Evolutionary conservation across 257 asterid genomes (phyloP), one percentile per base, ranked within the genome.

Genomic region (Prunella vulgaris): DNA sequence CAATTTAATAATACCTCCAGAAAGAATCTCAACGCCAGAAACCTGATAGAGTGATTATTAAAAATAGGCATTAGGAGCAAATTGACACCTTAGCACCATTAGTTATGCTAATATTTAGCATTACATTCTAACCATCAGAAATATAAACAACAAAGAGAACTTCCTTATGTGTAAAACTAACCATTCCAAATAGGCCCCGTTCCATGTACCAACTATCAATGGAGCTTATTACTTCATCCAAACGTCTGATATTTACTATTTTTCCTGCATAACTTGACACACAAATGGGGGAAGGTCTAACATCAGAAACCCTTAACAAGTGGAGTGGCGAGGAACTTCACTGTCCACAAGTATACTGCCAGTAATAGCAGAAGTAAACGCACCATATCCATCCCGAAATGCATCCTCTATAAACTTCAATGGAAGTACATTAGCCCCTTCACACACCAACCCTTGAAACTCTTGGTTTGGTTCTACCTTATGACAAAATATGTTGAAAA

Each of bases 381-480:
- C 83, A 91, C 99, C 97, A 73, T 86, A 80, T 87, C 93, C 97
- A 87, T 84, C 97, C 54, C 90, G 96, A 81, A 94, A 94, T 72
- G 97, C 84, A 86, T 94, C 97, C 79, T 94, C 96, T 42, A 94
- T 48, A 54, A 94, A 91, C 84, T 85, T 91, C 8, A 93, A 59
- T 18, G 99, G 99, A 71, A 94, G 99, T 68, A 83, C 99, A 83
- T 85, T 87, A 71, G 99, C 97, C 79, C 99, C 99, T 84, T 94
- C 99, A 73, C 97, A 91, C 48, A 91, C 97, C 88, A 91, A 80
- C 58, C 99, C 99, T 79, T 80, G 95, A 76, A 94, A 94, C 87
- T 94, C 97, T 84, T 91, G 97, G 78, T 94, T 94, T 84, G 96
- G 99, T 72, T 94, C 99, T 91, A 94, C 97, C 99, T 94, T 87